phyloP scores from a whole-genome alignment of 164 flowering plant genomes.

The Protea cynaroides region DNA sequence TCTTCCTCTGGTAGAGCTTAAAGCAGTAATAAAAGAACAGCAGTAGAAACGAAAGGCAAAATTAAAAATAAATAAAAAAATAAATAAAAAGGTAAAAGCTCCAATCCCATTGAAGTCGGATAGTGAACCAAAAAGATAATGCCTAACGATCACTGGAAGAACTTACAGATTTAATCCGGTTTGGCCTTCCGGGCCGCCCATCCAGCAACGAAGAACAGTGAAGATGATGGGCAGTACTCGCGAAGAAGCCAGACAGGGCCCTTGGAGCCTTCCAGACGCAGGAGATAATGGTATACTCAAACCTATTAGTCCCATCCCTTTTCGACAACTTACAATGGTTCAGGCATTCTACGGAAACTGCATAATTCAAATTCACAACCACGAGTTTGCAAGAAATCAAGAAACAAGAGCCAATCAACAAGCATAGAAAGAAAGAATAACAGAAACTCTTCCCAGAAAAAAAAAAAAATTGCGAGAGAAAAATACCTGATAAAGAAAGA shows the following conservation, averaged over 20 bases:
- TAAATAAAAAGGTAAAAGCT: too few species aligned
- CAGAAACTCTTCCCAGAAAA: neutral
- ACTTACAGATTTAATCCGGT: slow-evolving; percentile 35
- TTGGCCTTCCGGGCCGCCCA: slow-evolving; percentile 26
- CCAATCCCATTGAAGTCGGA: too few species aligned
- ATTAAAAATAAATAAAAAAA: too few species aligned
- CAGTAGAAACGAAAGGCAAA: too few species aligned
- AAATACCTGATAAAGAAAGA: slow-evolving; percentile 55
- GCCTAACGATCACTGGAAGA: neutral
- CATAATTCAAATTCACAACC: slow-evolving; percentile 13
- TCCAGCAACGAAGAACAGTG: slow-evolving; percentile 28
- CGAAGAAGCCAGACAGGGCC: slow-evolving; percentile 75
- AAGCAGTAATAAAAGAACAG: too few species aligned
- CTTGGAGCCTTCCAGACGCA: slow-evolving; percentile 98
- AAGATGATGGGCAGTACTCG: slow-evolving; percentile 64
- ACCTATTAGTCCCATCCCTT: slow-evolving; percentile 58
- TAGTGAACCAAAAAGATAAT: too few species aligned
- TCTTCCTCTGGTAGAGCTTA: too few species aligned
- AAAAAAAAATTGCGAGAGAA: neutral
- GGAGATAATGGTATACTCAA: slow-evolving; percentile 65
- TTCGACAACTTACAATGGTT: slow-evolving; percentile 59
- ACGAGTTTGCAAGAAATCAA: neutral
- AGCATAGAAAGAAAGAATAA: neutral
- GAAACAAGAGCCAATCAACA: neutral
- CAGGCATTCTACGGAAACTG: slow-evolving; percentile 84